Conservation (phyloP, 1,284 basidiomycete genomes). For the Tranzscheliella williamsii region DNA sequence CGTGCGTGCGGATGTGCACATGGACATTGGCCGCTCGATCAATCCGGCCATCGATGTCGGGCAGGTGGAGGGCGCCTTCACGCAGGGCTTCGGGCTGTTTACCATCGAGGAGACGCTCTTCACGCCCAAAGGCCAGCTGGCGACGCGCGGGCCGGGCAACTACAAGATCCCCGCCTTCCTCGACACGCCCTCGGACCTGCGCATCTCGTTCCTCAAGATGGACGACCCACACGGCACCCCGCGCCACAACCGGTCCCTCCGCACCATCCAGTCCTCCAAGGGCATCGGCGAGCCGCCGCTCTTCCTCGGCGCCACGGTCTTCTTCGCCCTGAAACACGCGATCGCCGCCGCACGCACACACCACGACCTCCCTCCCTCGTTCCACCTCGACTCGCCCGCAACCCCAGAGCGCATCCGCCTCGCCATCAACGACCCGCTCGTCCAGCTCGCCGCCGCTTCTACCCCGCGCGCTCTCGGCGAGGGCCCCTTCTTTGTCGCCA, state of each 20-base stretch:
- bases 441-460: constrained; percentile 38
- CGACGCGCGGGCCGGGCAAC: constrained; percentile 59
- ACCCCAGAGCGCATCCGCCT: constrained; percentile 60
- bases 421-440: constrained; percentile 54
- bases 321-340: constrained; percentile 60
- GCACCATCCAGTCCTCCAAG: constrained; percentile 55
- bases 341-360: constrained; percentile 55
- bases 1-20: constrained; percentile 51
- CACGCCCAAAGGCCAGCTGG: constrained; percentile 57
- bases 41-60: constrained; percentile 62
- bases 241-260: constrained; percentile 37
- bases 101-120: constrained; percentile 61
- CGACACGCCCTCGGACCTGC: constrained; percentile 60
- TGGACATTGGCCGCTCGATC: constrained; percentile 61
- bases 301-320: constrained; percentile 57
- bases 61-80: constrained; percentile 60
- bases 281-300: constrained; percentile 60
- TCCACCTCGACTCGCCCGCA: constrained; percentile 56
- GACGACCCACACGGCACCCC: constrained; percentile 29
- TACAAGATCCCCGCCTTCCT: constrained; percentile 61
- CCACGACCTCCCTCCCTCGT: constrained; percentile 18
- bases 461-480: constrained; percentile 51
- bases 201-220: constrained; percentile 56
- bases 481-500: constrained; percentile 57
- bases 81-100: constrained; percentile 52